Conservation (phyloP, 2,329 filamentous ascomycete species). For the Fusarium sp. region DNA sequence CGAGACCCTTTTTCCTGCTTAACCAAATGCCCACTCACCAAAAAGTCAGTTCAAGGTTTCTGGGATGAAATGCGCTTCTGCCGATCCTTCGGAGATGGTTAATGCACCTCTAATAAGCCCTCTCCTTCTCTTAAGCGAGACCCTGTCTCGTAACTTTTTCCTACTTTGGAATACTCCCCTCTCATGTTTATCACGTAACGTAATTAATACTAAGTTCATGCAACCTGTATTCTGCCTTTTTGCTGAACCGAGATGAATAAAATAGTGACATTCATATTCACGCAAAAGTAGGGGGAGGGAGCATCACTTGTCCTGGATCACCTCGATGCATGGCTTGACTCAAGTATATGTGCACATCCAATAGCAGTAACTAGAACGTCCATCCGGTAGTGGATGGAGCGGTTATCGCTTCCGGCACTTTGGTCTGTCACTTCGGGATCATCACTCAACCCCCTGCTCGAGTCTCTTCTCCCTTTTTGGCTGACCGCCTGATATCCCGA, state of each 20-base stretch:
- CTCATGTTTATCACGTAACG: neutral
- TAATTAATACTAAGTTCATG: neutral
- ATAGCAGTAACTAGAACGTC: neutral
- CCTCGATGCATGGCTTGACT: conserved; percentile 1
- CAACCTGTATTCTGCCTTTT: neutral
- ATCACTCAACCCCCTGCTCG: neutral
- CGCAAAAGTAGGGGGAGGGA: neutral
- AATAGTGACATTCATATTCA: neutral
- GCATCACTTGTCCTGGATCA: no score
- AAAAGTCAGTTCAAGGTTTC: neutral
- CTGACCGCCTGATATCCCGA: conserved; percentile 1
- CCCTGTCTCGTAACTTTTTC: conserved; percentile 12
- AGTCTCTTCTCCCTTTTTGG: neutral
- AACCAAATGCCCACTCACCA: no score
- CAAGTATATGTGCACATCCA: neutral
- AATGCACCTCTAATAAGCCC: conserved; percentile 1
- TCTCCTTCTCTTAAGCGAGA: neutral
- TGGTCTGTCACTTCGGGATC: conserved; percentile 6
- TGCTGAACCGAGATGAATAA: neutral
- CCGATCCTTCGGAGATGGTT: conserved; percentile 18
- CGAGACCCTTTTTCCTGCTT: no score
- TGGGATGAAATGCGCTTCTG: conserved; percentile 17
- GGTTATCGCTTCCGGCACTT: conserved; percentile 19
- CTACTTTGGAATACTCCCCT: conserved; percentile 1
- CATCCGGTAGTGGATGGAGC: neutral